These are phyloP conservation scores for Dactylellina drechsleri DNA, from an alignment of 2,329 filamentous ascomycete genomes.

Conservation along the genomic window DNA sequence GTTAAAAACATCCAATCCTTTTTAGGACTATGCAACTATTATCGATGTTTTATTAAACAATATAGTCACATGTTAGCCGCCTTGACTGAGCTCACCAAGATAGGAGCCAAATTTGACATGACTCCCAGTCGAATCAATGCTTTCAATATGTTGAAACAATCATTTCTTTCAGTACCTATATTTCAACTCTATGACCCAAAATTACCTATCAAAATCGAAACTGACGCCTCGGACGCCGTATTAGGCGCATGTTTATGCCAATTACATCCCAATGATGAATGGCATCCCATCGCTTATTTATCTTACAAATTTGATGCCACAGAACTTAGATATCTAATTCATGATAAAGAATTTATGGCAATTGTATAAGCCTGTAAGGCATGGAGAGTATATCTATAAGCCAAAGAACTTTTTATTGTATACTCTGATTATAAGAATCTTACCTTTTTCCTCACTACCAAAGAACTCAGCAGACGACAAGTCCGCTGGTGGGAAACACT, in stretches of 20 bases:
- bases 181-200: neutral
- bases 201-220: too few relatives aligned
- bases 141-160: neutral
- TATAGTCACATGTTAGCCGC: neutral
- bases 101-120: neutral
- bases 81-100: neutral
- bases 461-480: neutral
- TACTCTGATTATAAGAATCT: constrained; percentile 5
- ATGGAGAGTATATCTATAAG: too few relatives aligned
- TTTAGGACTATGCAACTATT: constrained; percentile 6
- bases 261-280: too few relatives aligned
- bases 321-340: too few relatives aligned
- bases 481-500: neutral
- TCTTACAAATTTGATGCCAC: too few relatives aligned
- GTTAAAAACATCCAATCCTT: neutral
- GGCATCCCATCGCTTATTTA: too few relatives aligned
- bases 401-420: neutral
- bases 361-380: too few relatives aligned
- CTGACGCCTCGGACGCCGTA: too few relatives aligned
- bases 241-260: too few relatives aligned
- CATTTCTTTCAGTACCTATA: neutral
- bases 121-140: neutral
- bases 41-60: constrained; percentile 9
- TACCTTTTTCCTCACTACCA: neutral
- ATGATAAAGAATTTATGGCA: too few relatives aligned